Conservation (phyloP, 1,139 yeast species). For the Scheffersomyces insectosa region DNA sequence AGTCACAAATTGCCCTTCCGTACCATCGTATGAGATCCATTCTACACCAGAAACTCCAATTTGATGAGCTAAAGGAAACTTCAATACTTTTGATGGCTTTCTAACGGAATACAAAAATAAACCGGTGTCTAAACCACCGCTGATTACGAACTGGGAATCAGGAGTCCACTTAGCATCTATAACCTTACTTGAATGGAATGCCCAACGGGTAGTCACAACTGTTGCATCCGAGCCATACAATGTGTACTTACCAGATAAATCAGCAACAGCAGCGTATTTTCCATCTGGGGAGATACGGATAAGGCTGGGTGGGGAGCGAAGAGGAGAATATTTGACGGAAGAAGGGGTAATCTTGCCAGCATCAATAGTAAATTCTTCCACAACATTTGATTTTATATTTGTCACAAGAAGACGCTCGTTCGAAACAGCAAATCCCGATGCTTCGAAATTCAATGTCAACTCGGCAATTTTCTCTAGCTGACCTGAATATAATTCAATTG, state of each 20-base stretch:
- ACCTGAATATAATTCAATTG: constrained; percentile 35
- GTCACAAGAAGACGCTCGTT: constrained; percentile 49
- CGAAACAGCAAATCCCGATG: constrained; percentile 41
- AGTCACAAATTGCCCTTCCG: constrained; percentile 49
- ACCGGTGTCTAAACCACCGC: constrained; percentile 84
- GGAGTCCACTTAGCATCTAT: constrained; percentile 76
- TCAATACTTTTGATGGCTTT: constrained; percentile 75
- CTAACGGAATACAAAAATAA: constrained; percentile 77
- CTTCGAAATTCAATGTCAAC: constrained; percentile 32
- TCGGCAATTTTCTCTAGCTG: constrained; percentile 19
- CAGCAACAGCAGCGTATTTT: constrained; percentile 78
- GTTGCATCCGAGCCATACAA: constrained; percentile 60
- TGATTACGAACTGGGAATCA: constrained; percentile 69
- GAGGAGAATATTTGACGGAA: constrained; percentile 37
- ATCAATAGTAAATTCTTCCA: constrained; percentile 27
- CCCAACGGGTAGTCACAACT: constrained; percentile 88
- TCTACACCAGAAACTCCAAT: constrained; percentile 77
- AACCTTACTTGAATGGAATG: constrained; percentile 85
- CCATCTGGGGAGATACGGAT: constrained; percentile 74
- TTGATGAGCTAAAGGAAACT: constrained; percentile 79
- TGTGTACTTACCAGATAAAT: constrained; percentile 78
- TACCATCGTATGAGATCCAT: constrained; percentile 54
- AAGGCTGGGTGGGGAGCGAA: constrained; percentile 62
- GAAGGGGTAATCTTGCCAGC: constrained; percentile 11
- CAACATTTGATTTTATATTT: constrained; percentile 41